phyloP scores from a whole-genome alignment of 2,329 filamentous ascomycete species.

The Aphanoascus verrucosus region DNA sequence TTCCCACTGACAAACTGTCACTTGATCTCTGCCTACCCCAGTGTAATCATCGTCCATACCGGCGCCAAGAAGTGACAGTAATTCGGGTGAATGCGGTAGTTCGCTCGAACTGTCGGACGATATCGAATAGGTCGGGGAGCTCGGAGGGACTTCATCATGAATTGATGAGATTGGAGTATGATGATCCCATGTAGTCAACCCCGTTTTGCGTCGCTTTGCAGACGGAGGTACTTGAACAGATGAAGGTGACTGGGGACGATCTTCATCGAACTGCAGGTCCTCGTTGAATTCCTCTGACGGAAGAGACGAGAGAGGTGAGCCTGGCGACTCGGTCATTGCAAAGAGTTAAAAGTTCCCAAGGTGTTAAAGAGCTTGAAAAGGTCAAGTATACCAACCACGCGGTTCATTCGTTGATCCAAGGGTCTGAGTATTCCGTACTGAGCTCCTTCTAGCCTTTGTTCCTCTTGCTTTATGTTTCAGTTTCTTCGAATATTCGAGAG shows the following conservation, averaged over 20 bases:
- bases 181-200: slow-evolving; percentile 36
- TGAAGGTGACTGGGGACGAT: slow-evolving; percentile 36
- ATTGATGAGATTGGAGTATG: slow-evolving; percentile 42
- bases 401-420: too few relatives aligned
- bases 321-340: slow-evolving; percentile 45
- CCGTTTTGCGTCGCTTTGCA: slow-evolving; percentile 40
- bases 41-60: slow-evolving; percentile 52
- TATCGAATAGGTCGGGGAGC: slow-evolving; percentile 55
- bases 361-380: not conserved
- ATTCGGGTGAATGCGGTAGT: slow-evolving; percentile 60
- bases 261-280: slow-evolving; percentile 44
- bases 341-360: not conserved
- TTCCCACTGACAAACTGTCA: slow-evolving; percentile 69
- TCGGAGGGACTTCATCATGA: slow-evolving; percentile 31
- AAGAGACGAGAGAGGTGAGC: slow-evolving; percentile 54
- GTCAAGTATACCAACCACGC: too few relatives aligned
- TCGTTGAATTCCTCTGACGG: slow-evolving; percentile 54
- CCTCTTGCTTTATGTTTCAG: too few relatives aligned
- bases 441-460: too few relatives aligned
- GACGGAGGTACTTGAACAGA: slow-evolving; percentile 35
- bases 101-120: slow-evolving; percentile 87
- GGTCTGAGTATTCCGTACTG: too few relatives aligned
- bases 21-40: slow-evolving; percentile 60
- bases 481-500: too few relatives aligned
- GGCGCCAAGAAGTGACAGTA: slow-evolving; percentile 30